These are phyloP conservation scores for Colletotrichum sp. DNA, from an alignment of 2,329 filamentous ascomycete species.

Conservation along the genomic window DNA sequence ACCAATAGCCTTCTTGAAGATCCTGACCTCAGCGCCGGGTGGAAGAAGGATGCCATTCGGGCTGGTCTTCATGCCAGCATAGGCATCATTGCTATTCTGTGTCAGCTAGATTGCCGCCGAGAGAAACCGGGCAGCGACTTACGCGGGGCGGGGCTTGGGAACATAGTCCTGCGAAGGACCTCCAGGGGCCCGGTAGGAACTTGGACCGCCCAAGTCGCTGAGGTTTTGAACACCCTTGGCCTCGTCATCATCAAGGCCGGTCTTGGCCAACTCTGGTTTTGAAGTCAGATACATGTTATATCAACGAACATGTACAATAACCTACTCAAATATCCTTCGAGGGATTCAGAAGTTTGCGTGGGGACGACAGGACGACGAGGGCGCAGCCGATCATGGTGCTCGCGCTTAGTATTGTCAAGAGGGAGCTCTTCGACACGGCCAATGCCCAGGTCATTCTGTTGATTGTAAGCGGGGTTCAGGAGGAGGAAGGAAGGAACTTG, in stretches of 20 bases:
- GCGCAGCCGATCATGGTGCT: background rate
- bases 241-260: slow-evolving; percentile 34
- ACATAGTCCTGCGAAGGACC: background rate
- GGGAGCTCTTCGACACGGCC: slow-evolving; percentile 28
- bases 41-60: background rate
- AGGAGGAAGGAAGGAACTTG: background rate
- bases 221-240: slow-evolving; percentile 28
- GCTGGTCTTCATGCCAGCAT: background rate
- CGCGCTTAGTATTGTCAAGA: slow-evolving; percentile 22
- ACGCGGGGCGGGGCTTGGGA: background rate
- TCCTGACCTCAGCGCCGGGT: background rate
- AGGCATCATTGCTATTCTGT: background rate
- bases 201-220: slow-evolving; percentile 24
- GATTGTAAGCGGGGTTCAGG: background rate
- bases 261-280: slow-evolving; percentile 24
- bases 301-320: background rate
- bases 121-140: background rate
- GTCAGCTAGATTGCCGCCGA: background rate
- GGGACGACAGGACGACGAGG: background rate
- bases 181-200: background rate
- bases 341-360: background rate
- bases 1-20: background rate
- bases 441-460: slow-evolving; percentile 33
- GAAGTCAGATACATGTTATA: background rate
- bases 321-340: background rate